A percentile compares a stretch with the other conserved stretches of the same genome.
Conservation (phyloP, 257 asterid species). For the Nicotiana tomentosiformis region DNA sequence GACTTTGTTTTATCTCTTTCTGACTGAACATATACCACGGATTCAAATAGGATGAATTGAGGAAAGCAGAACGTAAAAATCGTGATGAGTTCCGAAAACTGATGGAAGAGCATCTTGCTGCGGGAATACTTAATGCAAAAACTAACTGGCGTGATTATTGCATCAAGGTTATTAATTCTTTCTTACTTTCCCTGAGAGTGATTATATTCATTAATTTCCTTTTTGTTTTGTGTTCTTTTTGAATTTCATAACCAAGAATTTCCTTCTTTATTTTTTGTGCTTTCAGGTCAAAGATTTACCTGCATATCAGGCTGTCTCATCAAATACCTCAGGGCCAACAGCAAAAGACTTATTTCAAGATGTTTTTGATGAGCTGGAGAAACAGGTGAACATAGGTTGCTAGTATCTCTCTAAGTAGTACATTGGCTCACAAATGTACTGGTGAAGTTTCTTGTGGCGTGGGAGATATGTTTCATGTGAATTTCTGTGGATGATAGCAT, state of each 20-base stretch:
- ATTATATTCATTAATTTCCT: neutral
- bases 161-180: constrained; percentile 46
- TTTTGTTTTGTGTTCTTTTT: neutral
- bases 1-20: neutral
- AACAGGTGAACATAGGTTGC: constrained; percentile 47
- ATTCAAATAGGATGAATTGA: constrained; percentile 63
- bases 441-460: neutral
- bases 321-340: constrained; percentile 72
- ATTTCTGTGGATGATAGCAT: neutral
- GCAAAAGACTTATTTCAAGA: constrained; percentile 87
- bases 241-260: neutral
- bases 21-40: neutral
- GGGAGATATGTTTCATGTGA: neutral
- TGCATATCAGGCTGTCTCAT: constrained; percentile 72
- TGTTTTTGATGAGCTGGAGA: constrained; percentile 79
- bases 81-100: constrained; percentile 97
- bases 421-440: neutral
- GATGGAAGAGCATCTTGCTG: constrained; percentile 83
- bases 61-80: constrained; percentile 80
- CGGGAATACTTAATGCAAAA: constrained; percentile 59
- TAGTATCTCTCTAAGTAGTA: neutral
- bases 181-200: neutral
- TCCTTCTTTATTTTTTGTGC: neutral
- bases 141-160: constrained; percentile 91
- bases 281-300: constrained; percentile 77